Base-by-base conservation (phyloP, 352 stramenopile genomes). In the Pythium rhizo-oryzae region DNA sequence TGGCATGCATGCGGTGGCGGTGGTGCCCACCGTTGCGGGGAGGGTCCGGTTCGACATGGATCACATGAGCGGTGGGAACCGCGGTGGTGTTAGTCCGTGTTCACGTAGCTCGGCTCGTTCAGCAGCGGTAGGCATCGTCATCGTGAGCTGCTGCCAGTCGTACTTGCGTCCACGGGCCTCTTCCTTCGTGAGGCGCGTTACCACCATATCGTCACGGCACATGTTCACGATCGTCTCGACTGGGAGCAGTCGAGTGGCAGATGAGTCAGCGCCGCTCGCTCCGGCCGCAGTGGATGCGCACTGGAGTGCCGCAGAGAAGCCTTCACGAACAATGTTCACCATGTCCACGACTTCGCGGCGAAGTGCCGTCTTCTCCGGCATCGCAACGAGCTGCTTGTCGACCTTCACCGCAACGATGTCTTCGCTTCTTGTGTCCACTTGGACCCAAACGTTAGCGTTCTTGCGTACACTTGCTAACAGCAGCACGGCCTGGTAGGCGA, bases 391-490 rank as follows among this genome's bases (percentile, higher is more conserved):
- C 65, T 88, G 78, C 8, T 78, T 75, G 28, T 90, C 79, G 23
- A 94, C 75, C 57, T 91, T 89, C 41, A 92, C 69, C 8, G 79
- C 69, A 24, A 91, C 62, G 43, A 92, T 91, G 62, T 92, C 81
- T 7, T 74, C 71, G 23, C 67, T 69, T 23, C 30, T 23, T 9
- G 59, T 44, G 57, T 93, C 80, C 55, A 91, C 81, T 52, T 85
- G 74, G 13, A 95, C 51, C 72, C 86, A 91, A 63, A 93, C 85
- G 60, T 90, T 92, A 0, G 77, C 73, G 18, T 60, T 30, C 23
- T n/a, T 41, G n/a, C 69, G 62, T 2, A 65, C 69, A 1, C 44
- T 75, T 4, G 51, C 35, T 9, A 75, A 41, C 11, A 67, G 46
- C 44, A 92, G 69, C 28, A 88, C 80, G 12, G 85, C 76, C 25